Evolutionary conservation across 2,329 filamentous ascomycete genomes (phyloP), one percentile per base, ranked within the genome.

Genomic region (Sporothrix schenckii): DNA sequence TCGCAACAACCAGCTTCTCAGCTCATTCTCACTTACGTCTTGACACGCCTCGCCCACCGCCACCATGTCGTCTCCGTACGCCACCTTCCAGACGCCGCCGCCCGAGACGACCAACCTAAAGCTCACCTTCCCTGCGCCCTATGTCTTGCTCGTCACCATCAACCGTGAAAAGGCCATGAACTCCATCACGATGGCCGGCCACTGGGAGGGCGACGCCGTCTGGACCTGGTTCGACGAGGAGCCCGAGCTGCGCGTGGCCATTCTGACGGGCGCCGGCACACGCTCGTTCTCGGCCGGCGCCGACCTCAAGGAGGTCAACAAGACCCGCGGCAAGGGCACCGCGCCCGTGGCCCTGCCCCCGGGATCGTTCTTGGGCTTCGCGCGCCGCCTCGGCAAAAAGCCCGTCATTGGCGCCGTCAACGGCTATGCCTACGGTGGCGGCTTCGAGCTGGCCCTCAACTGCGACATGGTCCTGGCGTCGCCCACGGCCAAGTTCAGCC

Each of bases 351-450:
- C 54, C 3, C 67, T 71, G 53, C 70, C 70, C 4, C 4, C n/a
- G 0, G 67, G 70, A n/a, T 73, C 73, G 13, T 78, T 78, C 69
- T 74, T 75, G 61, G 75, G 76, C 1, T 76, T 88, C 2, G 83
- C 83, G 34, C 81, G 85, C 10, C 80, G 87, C 3, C 76, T 79
- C 11, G 87, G 87, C 49, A 85, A 84, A 76, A 90, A 90, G 74
- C 88, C 88, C 0, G 81, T 90, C 30, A 87, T 90, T 68, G 86
- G 85, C 2, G 88, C 88, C 3, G 87, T 90, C 14, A 89, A 89
- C 75, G 88, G 88, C 9, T 81, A 87, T 21, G 86, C 85, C 60
- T 82, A 87, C 72, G 88, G 88, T 2, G 88, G 86, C 30, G 88
- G 87, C 0, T 86, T 84, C 71, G 88, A 90, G 77, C 87, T 89